These are phyloP conservation scores for Suillus bovinus DNA, from an alignment of 768 basidiomycete species.

Conservation along the genomic window DNA sequence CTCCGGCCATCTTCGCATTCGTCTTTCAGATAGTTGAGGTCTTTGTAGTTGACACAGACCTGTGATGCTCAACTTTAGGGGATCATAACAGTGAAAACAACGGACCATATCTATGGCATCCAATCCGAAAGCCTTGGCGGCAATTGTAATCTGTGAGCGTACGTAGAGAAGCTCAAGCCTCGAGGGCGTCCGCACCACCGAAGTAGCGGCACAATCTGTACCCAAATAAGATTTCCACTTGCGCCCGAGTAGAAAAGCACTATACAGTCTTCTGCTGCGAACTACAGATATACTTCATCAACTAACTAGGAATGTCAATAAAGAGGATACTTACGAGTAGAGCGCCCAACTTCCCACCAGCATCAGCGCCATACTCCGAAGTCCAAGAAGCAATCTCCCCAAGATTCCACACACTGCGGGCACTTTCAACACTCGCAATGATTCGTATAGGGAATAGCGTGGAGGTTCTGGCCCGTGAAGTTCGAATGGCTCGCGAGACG, in stretches of 20 bases:
- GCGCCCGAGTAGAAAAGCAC: slow-evolving; percentile 3
- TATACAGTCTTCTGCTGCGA: slow-evolving; percentile 93
- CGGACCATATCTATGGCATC: slow-evolving; percentile 89
- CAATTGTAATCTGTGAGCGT: slow-evolving; percentile 77
- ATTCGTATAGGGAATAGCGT: slow-evolving; percentile 47
- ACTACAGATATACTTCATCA: slow-evolving; percentile 47
- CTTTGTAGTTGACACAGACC: slow-evolving; percentile 90
- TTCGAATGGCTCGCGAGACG: slow-evolving; percentile 46
- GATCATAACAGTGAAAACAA: not conserved
- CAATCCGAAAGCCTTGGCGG: slow-evolving; percentile 81
- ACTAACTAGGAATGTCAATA: not conserved
- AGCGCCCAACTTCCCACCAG: slow-evolving; percentile 58
- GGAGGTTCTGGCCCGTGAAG: slow-evolving; percentile 25
- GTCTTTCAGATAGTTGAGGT: slow-evolving; percentile 59
- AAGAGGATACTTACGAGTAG: slow-evolving; percentile 54
- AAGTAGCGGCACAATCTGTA: slow-evolving; percentile 87
- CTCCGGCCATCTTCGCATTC: slow-evolving; percentile 80
- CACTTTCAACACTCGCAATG: slow-evolving; percentile 86
- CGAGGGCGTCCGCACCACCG: slow-evolving; percentile 72
- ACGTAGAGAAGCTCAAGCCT: slow-evolving; percentile 80
- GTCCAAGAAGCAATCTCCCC: slow-evolving; percentile 73
- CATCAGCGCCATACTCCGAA: slow-evolving; percentile 41
- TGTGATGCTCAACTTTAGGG: slow-evolving; percentile 26
- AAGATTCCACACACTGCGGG: slow-evolving; percentile 65
- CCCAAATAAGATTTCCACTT: slow-evolving; percentile 11